Conservation (phyloP, 1,284 basidiomycete genomes). For the Cryptococcus neoformans region DNA sequence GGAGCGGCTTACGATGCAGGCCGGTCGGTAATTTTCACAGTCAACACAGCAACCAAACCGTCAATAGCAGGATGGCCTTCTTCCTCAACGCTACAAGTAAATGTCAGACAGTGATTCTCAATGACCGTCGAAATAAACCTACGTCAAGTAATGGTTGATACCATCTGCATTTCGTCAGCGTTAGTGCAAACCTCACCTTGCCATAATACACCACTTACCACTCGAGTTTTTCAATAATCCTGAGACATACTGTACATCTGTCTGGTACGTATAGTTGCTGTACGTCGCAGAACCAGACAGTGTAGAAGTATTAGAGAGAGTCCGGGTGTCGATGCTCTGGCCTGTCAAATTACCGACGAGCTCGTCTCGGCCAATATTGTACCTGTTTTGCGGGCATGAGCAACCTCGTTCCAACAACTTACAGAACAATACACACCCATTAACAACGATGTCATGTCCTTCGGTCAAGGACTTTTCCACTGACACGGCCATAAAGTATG, state of each 20-base stretch:
- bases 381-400: constrained; percentile 35
- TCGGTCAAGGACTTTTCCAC: constrained; percentile 65
- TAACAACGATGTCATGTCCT: constrained; percentile 58
- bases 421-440: constrained; percentile 53
- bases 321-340: constrained; percentile 55
- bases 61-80: constrained; percentile 67
- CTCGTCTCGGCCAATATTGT: constrained; percentile 67
- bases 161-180: constrained; percentile 46
- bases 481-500: constrained; percentile 78
- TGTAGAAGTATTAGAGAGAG: constrained; percentile 57
- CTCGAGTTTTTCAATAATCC: constrained; percentile 67
- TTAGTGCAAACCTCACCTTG: constrained; percentile 2
- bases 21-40: constrained; percentile 60
- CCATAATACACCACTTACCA: constrained; percentile 17
- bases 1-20: constrained; percentile 19
- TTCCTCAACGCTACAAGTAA: constrained; percentile 53
- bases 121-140: not conserved
- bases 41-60: constrained; percentile 78
- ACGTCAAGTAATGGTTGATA: constrained; percentile 69
- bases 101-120: not conserved
- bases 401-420: no score
- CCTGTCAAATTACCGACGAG: constrained; percentile 74
- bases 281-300: constrained; percentile 36
- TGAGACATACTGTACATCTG: constrained; percentile 62
- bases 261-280: constrained; percentile 65